Base-by-base conservation (phyloP, 345 rosid genomes). In the Heritiera littoralis region DNA sequence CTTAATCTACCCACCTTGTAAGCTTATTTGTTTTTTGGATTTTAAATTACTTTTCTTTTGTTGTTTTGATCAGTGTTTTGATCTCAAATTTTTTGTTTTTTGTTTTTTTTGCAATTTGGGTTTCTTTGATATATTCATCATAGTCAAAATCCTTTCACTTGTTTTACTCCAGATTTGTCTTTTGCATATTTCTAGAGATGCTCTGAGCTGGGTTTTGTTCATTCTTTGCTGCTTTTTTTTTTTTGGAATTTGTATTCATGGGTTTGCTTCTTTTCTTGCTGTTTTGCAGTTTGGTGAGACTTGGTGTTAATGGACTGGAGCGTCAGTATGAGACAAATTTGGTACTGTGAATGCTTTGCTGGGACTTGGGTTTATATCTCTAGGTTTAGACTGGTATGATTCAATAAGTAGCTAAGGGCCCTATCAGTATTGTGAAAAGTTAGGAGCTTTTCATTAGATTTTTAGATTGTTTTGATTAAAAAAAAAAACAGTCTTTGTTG, bases 301-400 rank as follows among this genome's bases (percentile, higher is more conserved):
- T 82, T 80, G 87, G 82, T 78, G 86, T 87, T 84, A 51, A 83
- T 90, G 93, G 90, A 83, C 82, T 82, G 87, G 84, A 84, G 87
- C 87, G 84, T 78, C 40, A 51, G 41, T 60, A 82, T 87, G 60
- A 83, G 84, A 81, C 89, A 40, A 69, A 86, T 85, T 82, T 79
- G 80, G 83, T 83, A 14, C 72, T 77, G 82, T 7, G 80, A 72
- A 78, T 59, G 82, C 79, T 88, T 86, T 80, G 77, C 79, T 80
- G 76, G 64, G 69, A 41, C 80, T 77, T 63, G 69, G 80, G 82
- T 83, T 81, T 78, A 61, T 63, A 60, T 78, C 65, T 77, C 78
- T 65, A 58, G 83, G 63, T 79, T 82, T 76, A 18, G 81, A 77
- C 77, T 82, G 38, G n/a, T 45, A 61, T 76, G 81, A 67, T 75